Conservation (phyloP, 495 filamentous ascomycete genomes). For the Apodospora peruviana region DNA sequence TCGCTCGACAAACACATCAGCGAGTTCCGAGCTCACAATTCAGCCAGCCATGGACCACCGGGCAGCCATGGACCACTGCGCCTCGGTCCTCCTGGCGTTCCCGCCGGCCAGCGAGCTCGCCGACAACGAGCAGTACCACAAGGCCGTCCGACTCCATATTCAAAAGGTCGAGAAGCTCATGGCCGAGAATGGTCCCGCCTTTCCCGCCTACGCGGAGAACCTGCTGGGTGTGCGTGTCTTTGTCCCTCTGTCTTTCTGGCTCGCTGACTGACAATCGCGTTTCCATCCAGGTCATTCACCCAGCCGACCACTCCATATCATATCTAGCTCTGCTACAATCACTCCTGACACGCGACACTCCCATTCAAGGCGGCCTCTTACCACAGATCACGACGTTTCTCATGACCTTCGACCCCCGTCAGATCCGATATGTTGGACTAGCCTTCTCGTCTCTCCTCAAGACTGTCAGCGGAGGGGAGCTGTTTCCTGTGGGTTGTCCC, state of each 20-base stretch:
- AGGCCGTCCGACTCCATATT: conserved; percentile 22
- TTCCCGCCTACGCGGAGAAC: conserved; percentile 12
- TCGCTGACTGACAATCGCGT: conserved; percentile 2
- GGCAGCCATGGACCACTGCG: conserved; percentile 34
- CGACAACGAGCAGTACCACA: conserved; percentile 23
- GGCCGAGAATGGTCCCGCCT: conserved; percentile 18
- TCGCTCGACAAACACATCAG: too few species aligned
- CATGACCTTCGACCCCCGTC: conserved; percentile 37
- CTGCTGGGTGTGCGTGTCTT: conserved; percentile 27
- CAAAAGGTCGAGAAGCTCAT: conserved; percentile 26
- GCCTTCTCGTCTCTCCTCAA: conserved; percentile 26
- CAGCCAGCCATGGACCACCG: too few species aligned
- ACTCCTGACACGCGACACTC: conserved; percentile 15
- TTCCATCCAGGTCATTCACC: conserved; percentile 30
- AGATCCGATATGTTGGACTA: conserved; percentile 38
- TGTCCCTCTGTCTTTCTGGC: neutral
- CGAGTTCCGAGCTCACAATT: too few species aligned
- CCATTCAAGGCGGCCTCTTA: conserved; percentile 21
- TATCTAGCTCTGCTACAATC: conserved; percentile 34
- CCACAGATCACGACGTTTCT: conserved; percentile 34
- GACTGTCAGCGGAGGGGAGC: conserved; percentile 16
- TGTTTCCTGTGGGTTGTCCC: conserved; percentile 31
- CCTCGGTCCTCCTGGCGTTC: conserved; percentile 33
- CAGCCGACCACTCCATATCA: conserved; percentile 36
- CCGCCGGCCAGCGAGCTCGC: conserved; percentile 22